These are phyloP conservation scores for Phoma herbarum DNA, from an alignment of 2,329 filamentous ascomycete species.

Conservation along the genomic window DNA sequence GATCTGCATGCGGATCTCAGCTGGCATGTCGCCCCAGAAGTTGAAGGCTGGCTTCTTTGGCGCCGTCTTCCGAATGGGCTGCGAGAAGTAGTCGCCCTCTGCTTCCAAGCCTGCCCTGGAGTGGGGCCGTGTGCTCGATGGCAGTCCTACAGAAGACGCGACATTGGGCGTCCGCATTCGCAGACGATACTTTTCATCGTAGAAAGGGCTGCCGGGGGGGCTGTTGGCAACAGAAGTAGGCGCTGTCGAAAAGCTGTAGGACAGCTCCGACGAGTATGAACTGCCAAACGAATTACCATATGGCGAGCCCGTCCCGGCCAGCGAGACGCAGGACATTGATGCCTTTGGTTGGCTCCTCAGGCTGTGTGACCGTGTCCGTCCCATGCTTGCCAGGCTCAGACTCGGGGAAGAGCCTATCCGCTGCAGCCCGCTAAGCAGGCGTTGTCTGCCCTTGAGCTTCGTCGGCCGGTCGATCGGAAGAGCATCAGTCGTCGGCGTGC, in stretches of 20 bases:
- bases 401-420: constrained; percentile 84
- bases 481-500: constrained; percentile 34
- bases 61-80: constrained; percentile 48
- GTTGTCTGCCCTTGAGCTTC: constrained; percentile 73
- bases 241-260: constrained; percentile 64
- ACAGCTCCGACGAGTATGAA: constrained; percentile 65
- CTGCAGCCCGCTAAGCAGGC: constrained; percentile 76
- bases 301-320: constrained; percentile 61
- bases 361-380: constrained; percentile 71
- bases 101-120: constrained; percentile 54
- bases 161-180: constrained; percentile 63
- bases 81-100: constrained; percentile 59
- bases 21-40: constrained; percentile 83
- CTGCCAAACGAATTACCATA: constrained; percentile 64
- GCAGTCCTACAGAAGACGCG: constrained; percentile 67
- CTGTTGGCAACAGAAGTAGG: constrained; percentile 62
- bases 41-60: constrained; percentile 60
- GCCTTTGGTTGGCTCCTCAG: constrained; percentile 70
- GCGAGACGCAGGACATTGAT: constrained; percentile 71
- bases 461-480: constrained; percentile 55
- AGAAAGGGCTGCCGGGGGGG: constrained; percentile 57
- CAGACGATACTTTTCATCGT: constrained; percentile 64
- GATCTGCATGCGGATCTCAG: constrained; percentile 81
- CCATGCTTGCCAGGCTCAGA: constrained; percentile 71
- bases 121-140: constrained; percentile 66